A percentile compares a stretch with the other conserved stretches of the same genome.
Evolutionary conservation across 2,329 filamentous ascomycete genomes (phyloP).

Genomic region (Ustulina deusta): DNA sequence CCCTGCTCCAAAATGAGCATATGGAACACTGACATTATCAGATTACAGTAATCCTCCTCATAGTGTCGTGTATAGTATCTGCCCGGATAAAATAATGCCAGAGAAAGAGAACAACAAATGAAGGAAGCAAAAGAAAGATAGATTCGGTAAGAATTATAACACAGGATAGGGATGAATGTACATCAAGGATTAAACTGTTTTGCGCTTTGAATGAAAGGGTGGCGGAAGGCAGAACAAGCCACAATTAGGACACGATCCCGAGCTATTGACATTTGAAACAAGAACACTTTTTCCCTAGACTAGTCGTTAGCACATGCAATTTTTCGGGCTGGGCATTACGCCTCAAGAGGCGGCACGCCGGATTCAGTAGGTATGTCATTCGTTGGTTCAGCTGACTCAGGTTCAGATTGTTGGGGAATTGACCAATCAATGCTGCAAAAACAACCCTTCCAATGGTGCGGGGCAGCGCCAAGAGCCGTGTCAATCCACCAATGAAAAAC

Average conservation of each 20-base stretch:
- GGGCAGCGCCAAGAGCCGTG: slow-evolving; percentile 28
- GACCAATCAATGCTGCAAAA: slow-evolving; percentile 20
- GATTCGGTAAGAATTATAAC: neutral
- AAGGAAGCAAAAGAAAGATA: neutral
- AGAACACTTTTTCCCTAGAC: slow-evolving; percentile 2
- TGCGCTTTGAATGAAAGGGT: neutral
- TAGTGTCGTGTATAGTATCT: neutral
- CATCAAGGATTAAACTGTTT: neutral
- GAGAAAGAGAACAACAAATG: neutral
- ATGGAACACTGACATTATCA: slow-evolving; percentile 20
- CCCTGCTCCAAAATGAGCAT: slow-evolving; percentile 1
- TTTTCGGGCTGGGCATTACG: slow-evolving; percentile 1
- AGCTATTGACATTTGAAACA: slow-evolving; percentile 31
- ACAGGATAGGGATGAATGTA: neutral
- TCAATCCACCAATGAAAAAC: slow-evolving; percentile 26
- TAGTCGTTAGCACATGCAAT: neutral
- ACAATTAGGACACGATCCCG: slow-evolving; percentile 7
- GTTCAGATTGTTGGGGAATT: slow-evolving; percentile 3
- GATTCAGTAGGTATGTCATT: slow-evolving; percentile 6
- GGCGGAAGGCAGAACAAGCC: slow-evolving; percentile 14
- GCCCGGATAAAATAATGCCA: neutral
- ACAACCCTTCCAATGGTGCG: neutral
- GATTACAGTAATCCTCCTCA: slow-evolving; percentile 25
- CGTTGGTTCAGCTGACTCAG: slow-evolving; percentile 19
- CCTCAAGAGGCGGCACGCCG: neutral